Evolutionary conservation across 441 rosid genomes (phyloP).

Genomic region (Jatropha multifida): DNA sequence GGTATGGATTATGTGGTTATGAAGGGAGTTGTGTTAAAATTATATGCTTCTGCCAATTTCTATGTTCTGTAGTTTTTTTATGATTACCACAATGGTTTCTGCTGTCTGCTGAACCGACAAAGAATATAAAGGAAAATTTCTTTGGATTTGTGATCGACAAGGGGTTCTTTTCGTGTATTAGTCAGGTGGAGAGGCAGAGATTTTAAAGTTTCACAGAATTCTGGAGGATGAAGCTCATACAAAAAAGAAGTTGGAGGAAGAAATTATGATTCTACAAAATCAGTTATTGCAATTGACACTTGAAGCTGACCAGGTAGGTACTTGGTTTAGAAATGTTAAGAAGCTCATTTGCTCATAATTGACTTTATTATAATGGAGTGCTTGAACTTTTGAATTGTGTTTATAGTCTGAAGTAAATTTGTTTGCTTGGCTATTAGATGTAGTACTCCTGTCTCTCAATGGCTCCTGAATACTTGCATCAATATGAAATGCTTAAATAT

Average conservation of each 20-base stretch:
- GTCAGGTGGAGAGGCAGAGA: slow-evolving; percentile 76
- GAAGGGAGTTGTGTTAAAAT: background rate
- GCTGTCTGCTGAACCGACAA: background rate
- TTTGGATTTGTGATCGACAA: slow-evolving; percentile 20
- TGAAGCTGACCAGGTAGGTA: slow-evolving; percentile 99
- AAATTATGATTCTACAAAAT: slow-evolving; percentile 64
- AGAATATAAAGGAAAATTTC: background rate
- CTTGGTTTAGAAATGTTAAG: slow-evolving; percentile 13
- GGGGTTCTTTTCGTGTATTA: slow-evolving; percentile 38
- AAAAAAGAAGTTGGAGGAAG: slow-evolving; percentile 89
- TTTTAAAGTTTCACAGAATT: slow-evolving; percentile 62
- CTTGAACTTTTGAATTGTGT: slow-evolving; percentile 8
- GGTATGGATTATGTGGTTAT: slow-evolving; percentile 42
- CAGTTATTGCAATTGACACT: slow-evolving; percentile 83
- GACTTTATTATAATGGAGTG: background rate
- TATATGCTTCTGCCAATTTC: slow-evolving; percentile 6
- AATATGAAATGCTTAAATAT: background rate
- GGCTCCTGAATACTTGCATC: background rate
- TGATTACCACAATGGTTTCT: background rate
- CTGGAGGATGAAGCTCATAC: slow-evolving; percentile 80
- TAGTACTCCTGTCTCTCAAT: slow-evolving; percentile 10
- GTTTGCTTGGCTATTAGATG: background rate
- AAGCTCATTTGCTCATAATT: background rate
- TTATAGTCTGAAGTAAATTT: background rate
- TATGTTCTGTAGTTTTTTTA: slow-evolving; percentile 14